Conservation (phyloP, 2,329 filamentous ascomycete genomes). For the Alternaria conjuncta region DNA sequence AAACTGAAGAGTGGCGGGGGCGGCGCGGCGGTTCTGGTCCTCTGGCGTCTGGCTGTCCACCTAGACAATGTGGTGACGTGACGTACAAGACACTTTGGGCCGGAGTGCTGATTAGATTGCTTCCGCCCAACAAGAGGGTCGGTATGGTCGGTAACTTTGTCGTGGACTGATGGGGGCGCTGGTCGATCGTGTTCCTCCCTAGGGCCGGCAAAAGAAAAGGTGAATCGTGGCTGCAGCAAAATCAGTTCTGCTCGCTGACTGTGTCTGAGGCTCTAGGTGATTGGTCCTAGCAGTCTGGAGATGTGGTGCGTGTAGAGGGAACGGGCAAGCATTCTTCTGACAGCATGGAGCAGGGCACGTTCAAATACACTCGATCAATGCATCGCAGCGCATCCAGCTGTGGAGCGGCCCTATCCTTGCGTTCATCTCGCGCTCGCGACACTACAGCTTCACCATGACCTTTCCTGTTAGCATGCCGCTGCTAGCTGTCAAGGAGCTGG, state of each 20-base stretch:
- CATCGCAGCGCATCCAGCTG: slow-evolving; percentile 32
- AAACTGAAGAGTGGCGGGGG: background rate
- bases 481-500: slow-evolving; percentile 35
- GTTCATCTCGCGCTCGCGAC: slow-evolving; percentile 33
- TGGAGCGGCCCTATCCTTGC: slow-evolving; percentile 42
- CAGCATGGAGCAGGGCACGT: slow-evolving; percentile 35
- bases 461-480: slow-evolving; percentile 35
- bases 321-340: slow-evolving; percentile 21
- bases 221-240: slow-evolving; percentile 23
- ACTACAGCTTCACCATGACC: slow-evolving; percentile 37
- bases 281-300: slow-evolving; percentile 25
- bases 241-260: slow-evolving; percentile 33
- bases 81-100: background rate
- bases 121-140: slow-evolving; percentile 17
- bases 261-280: slow-evolving; percentile 14
- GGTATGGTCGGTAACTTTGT: background rate
- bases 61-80: slow-evolving; percentile 7
- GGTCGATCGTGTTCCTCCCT: slow-evolving; percentile 15
- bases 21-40: background rate
- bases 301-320: slow-evolving; percentile 24
- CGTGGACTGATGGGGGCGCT: slow-evolving; percentile 5
- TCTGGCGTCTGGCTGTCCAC: background rate
- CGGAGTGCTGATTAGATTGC: slow-evolving; percentile 16
- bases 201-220: slow-evolving; percentile 24
- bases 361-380: slow-evolving; percentile 43